A percentile compares a stretch with the other conserved stretches of the same genome.
These are phyloP conservation scores for Pichia sp. DNA, from an alignment of 1,139 yeast species.

Conservation along the genomic window DNA sequence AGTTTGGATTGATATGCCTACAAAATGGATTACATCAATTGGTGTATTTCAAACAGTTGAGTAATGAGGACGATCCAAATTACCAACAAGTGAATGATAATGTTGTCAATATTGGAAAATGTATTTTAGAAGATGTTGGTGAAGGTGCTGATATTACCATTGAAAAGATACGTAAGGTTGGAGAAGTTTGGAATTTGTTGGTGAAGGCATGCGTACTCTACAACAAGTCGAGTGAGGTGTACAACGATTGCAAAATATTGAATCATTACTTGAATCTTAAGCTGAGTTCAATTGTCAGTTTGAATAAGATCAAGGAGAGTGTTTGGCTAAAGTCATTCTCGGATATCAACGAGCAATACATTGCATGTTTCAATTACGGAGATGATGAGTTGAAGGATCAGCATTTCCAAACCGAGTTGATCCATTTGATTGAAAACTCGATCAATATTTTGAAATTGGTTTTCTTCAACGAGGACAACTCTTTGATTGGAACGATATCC, in stretches of 20 bases:
- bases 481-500: conserved; percentile 19
- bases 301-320: conserved; percentile 33
- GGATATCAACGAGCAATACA: conserved; percentile 30
- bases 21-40: conserved; percentile 38
- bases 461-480: conserved; percentile 26
- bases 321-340: conserved; percentile 34
- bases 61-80: not conserved
- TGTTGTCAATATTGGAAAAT: not conserved
- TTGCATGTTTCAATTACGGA: conserved; percentile 24
- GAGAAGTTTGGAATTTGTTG: conserved; percentile 32
- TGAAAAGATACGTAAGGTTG: conserved; percentile 19
- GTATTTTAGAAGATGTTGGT: conserved; percentile 6
- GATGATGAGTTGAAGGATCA: conserved; percentile 27
- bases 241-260: conserved; percentile 30
- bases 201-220: conserved; percentile 28
- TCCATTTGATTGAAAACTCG: conserved; percentile 26
- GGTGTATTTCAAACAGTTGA: conserved; percentile 26
- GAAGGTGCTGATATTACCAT: conserved; percentile 16
- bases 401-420: conserved; percentile 23
- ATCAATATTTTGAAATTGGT: conserved; percentile 28
- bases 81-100: not conserved
- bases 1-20: conserved; percentile 37
- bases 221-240: conserved; percentile 27
- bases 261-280: conserved; percentile 32
- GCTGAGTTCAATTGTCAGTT: conserved; percentile 26